Base-by-base conservation (phyloP, 768 basidiomycete species). In the Tylopilus vinaceipallidus region DNA sequence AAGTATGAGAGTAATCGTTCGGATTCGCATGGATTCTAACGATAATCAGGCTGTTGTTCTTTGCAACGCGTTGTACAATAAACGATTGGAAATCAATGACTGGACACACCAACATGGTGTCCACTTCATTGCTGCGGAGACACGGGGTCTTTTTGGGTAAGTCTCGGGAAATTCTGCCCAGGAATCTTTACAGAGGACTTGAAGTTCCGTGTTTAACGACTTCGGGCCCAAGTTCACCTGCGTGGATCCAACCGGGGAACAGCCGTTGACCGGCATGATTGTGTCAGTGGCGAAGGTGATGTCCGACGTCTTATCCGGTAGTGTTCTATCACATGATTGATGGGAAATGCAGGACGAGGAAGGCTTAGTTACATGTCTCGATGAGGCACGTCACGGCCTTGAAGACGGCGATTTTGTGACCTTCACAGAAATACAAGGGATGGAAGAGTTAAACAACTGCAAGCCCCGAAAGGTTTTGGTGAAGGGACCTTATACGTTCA, bases 401-500 rank as follows among this genome's bases (percentile, higher is more conserved):
- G 94, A 98, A 67, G 97, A 98, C 66, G 97, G 97, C 14, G 93
- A 98, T 64, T 98, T 86, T 61, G 95, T 98, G 20, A 95, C 97
- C 5, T 98, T 99, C 73, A 80, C 82, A 16, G 97, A 99, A 72
- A 84, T 99, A 22, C 87, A 95, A 69, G 97, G 97, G 30, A 95
- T 97, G 92, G 76, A 79, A 22, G 90, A 91, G 62, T 71, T 98
- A 27, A 98, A 98, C 59, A 88, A 76, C 4, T 91, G 91, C 63
- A 89, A 95, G 64, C 92, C 97, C 16, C 79, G 93, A 45, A 98
- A 95, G 69, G 73, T 99, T 32, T 75, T 87, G 14, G 92, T 95
- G 54, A 98, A 95, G 63, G 97, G 95, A 3, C 97, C 97, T 0
- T 99, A 98, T 66, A 98, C 97, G 1, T 99, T 99, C 71, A 76